Evolutionary conservation across 345 rosid genomes (phyloP).

Genomic region (Citrus medica): DNA sequence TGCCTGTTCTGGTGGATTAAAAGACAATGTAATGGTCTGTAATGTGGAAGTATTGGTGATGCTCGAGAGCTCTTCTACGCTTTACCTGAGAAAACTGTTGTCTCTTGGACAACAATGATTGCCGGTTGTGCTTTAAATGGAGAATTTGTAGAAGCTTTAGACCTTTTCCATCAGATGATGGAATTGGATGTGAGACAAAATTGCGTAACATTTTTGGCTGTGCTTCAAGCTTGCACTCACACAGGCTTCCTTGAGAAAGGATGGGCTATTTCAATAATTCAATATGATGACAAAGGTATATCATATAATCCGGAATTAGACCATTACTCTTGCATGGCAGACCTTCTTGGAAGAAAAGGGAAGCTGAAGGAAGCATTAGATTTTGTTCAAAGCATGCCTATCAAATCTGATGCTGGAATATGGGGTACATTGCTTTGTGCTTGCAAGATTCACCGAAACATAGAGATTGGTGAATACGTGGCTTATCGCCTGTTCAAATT

Average conservation of each 20-base stretch:
- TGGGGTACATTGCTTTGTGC: slow-evolving; percentile 59
- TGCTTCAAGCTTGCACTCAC: slow-evolving; percentile 65
- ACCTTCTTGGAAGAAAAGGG: slow-evolving; percentile 61
- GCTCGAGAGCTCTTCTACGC: slow-evolving; percentile 41
- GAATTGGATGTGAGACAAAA: slow-evolving; percentile 43
- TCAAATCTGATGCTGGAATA: slow-evolving; percentile 58
- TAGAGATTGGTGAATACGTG: slow-evolving; percentile 41
- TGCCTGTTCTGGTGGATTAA: slow-evolving; percentile 33
- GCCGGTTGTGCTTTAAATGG: slow-evolving; percentile 62
- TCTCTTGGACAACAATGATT: slow-evolving; percentile 67
- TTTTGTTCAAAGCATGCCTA: slow-evolving; percentile 42
- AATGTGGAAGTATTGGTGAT: slow-evolving; percentile 56
- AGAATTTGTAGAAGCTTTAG: slow-evolving; percentile 35
- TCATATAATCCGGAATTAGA: slow-evolving; percentile 45
- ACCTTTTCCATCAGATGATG: slow-evolving; percentile 45
- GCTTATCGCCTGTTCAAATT: slow-evolving; percentile 33
- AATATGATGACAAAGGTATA: slow-evolving; percentile 36
- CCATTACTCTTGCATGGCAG: slow-evolving; percentile 63
- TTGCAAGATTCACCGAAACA: slow-evolving; percentile 47
- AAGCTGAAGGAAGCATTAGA: slow-evolving; percentile 49
- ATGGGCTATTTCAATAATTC: slow-evolving; percentile 42
- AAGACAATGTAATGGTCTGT: slow-evolving; percentile 39
- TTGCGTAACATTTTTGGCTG: slow-evolving; percentile 52
- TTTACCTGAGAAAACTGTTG: slow-evolving; percentile 44
- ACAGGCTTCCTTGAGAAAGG: slow-evolving; percentile 61